Evolutionary conservation across 2,329 filamentous ascomycete genomes (phyloP).

Genomic region (Fusarium armeniacum): DNA sequence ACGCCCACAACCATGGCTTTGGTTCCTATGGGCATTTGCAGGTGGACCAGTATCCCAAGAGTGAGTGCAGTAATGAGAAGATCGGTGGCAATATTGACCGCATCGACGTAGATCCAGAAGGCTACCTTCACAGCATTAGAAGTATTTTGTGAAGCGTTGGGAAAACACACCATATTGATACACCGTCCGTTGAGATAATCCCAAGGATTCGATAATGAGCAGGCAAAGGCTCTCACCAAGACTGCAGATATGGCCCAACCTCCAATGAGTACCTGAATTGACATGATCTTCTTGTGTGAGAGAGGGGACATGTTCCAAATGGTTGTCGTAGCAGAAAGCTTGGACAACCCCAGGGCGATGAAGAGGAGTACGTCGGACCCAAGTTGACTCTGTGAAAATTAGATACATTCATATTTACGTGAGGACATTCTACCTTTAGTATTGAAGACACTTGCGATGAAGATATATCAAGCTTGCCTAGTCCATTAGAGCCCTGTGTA

Average conservation of each 20-base stretch:
- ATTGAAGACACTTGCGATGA: neutral
- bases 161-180: conserved; percentile 5
- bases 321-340: conserved; percentile 20
- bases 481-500: neutral
- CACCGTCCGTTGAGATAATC: conserved; percentile 19
- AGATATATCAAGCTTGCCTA: conserved; percentile 9
- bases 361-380: conserved; percentile 13
- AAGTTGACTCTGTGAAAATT: neutral
- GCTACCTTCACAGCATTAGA: neutral
- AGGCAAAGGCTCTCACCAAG: conserved; percentile 4
- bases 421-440: neutral
- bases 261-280: conserved; percentile 3
- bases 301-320: conserved; percentile 17
- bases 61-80: conserved; percentile 2
- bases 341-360: neutral
- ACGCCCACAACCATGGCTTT: conserved; percentile 19
- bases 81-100: neutral
- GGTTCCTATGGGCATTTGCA: conserved; percentile 18
- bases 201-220: neutral
- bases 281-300: conserved; percentile 2
- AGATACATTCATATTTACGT: rapidly evolving
- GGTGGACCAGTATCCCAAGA: neutral
- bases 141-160: rapidly evolving
- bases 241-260: conserved; percentile 9
- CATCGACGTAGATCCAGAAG: conserved; percentile 16